Percentiles rank a stretch among this genome's conserved stretches.
Conservation (phyloP, 2,329 filamentous ascomycete genomes). For the Beauveria caledonica region DNA sequence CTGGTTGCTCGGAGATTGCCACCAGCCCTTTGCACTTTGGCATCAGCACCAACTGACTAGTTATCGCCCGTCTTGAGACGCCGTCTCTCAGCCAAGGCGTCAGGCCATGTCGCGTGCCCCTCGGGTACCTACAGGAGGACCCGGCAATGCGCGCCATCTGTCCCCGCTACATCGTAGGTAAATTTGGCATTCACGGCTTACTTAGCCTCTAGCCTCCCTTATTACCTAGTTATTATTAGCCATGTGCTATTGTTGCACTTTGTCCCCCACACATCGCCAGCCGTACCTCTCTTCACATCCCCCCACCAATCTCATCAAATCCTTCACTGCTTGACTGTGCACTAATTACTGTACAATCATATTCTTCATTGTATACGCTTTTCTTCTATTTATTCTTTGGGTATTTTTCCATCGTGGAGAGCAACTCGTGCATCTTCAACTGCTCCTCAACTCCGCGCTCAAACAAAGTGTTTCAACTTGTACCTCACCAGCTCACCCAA, state of each 20-base stretch:
- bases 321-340: not conserved
- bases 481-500: conserved; percentile 18
- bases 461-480: not conserved
- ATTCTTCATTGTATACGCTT: not conserved
- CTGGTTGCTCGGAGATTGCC: too few species aligned
- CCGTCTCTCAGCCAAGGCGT: too few species aligned
- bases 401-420: not conserved
- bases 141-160: too few species aligned
- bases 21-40: too few species aligned
- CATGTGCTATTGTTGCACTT: not conserved
- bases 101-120: too few species aligned
- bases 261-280: conserved; percentile 5
- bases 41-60: too few species aligned
- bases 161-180: too few species aligned
- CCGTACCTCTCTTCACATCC: not conserved
- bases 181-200: too few species aligned
- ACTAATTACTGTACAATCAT: not conserved
- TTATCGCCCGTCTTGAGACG: too few species aligned
- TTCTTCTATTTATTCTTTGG: not conserved
- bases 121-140: too few species aligned
- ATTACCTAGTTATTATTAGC: too few species aligned
- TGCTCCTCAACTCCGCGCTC: not conserved
- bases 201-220: too few species aligned
- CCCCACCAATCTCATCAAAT: not conserved
- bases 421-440: not conserved